Evolutionary conservation across 2,329 filamentous ascomycete species (phyloP).

Genomic region (Cladosporium colombiae): DNA sequence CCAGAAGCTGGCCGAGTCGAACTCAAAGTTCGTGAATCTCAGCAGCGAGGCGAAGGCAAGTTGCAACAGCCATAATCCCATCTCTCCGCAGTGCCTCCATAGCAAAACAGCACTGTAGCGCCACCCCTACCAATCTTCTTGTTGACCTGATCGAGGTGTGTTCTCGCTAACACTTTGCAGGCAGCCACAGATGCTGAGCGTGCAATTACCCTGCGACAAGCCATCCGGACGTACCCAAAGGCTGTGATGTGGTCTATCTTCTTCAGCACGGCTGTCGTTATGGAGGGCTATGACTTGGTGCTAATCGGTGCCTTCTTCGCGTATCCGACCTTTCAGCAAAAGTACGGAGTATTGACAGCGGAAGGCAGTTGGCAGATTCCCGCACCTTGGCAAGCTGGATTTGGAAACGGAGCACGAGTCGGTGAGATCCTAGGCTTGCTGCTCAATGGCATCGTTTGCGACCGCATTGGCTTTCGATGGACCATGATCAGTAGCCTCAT

Average conservation of each 20-base stretch:
- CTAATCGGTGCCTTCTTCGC: constrained; percentile 2
- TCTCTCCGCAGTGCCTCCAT: not conserved
- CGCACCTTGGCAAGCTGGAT: constrained; percentile 38
- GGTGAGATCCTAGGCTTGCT: constrained; percentile 55
- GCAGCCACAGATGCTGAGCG: constrained; percentile 7
- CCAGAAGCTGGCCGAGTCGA: not conserved
- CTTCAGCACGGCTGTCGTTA: constrained; percentile 44
- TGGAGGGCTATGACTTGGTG: constrained; percentile 54
- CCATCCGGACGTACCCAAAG: constrained; percentile 24
- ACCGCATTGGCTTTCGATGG: constrained; percentile 22
- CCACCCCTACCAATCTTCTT: no score
- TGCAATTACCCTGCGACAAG: constrained; percentile 1
- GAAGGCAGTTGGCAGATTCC: constrained; percentile 37
- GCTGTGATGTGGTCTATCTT: constrained; percentile 57
- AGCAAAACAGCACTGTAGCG: not conserved
- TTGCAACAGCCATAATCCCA: not conserved
- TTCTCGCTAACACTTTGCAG: not conserved
- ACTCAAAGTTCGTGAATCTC: not conserved
- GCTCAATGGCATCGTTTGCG: constrained; percentile 18
- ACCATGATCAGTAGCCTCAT: constrained; percentile 22
- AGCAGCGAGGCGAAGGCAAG: constrained; percentile 7
- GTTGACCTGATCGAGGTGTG: not conserved
- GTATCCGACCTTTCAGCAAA: constrained; percentile 48
- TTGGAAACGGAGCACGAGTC: constrained; percentile 52
- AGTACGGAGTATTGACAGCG: constrained; percentile 52